Base-by-base conservation (phyloP, 2,329 filamentous ascomycete genomes). In the Orbilia oligospora region DNA sequence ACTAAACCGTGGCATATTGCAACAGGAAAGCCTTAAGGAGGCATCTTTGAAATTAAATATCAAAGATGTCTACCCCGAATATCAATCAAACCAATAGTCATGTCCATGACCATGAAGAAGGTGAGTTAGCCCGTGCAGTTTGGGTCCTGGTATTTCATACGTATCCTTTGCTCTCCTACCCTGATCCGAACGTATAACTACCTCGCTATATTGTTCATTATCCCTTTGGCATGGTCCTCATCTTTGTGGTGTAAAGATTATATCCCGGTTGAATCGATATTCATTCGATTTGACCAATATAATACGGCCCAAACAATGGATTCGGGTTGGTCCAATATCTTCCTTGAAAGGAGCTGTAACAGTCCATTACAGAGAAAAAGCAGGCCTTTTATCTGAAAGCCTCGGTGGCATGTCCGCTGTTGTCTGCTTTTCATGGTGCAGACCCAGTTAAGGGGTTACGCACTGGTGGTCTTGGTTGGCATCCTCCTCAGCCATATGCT, bases 91-190 rank as follows among this genome's bases (percentile, higher is more conserved):
- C 61, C 24, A 55, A 36, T 14, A 24, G 49, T 8, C 66, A 67
- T 9, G 46, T 18, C 5, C 63, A 78, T 33, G 38, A 48, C 8
- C 68, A 72, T 71, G 75, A 55, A 10, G 49, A 55, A 72, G 75
- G 75, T 78, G 58, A 30, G 53, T n/a, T 14, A 5, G 16, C 0
- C 27, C 33, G 44, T 20, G 3, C 3, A 24, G 48, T 51, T 49
- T 24, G 18, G 8, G n/a, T 33, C 49, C 22, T 48, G 22, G 16
- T 33, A 18, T 48, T 18, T 1, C 10, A n/a, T 22, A 30, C 22
- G 9, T 27, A 41, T 56, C 18, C 8, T 16, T 51, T 51, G 20
- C 20, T 8, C 14, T 24, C 22, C 20, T 41, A 16, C 38, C 12
- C 5, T 16, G 38, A 3, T 41, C 10, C 12, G 12, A 16, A 41